Evolutionary conservation across 2,329 filamentous ascomycete species (phyloP).

Genomic region (Colletotrichum caudatum): DNA sequence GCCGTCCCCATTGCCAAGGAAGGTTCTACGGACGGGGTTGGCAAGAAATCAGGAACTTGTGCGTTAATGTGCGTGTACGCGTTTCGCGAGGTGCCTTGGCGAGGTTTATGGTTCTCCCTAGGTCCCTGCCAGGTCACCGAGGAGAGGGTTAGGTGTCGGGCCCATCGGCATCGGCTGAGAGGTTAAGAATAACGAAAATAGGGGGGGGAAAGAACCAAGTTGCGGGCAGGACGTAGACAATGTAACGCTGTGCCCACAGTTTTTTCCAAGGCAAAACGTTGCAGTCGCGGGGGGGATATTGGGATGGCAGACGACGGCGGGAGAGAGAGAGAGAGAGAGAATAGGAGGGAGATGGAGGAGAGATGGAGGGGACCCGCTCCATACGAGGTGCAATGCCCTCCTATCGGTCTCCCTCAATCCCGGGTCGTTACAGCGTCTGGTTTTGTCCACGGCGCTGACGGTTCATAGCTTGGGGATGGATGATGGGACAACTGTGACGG

Average conservation of each 20-base stretch:
- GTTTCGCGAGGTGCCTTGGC: neutral
- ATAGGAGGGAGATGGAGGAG: neutral
- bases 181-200: neutral
- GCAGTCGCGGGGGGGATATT: constrained; percentile 15
- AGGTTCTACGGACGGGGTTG: neutral
- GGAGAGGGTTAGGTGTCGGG: neutral
- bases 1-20: constrained; percentile 10
- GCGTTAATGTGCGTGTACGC: neutral
- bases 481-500: neutral
- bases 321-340: neutral
- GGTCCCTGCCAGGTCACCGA: neutral
- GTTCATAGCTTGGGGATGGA: constrained; percentile 2
- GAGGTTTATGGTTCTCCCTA: neutral
- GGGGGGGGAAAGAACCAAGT: neutral
- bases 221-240: neutral
- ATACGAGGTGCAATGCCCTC: constrained; percentile 36
- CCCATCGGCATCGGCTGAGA: neutral
- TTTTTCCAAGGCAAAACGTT: constrained; percentile 33
- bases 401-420: neutral
- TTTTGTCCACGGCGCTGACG: neutral
- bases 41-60: neutral
- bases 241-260: neutral
- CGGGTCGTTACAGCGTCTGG: neutral
- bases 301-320: constrained; percentile 2
- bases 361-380: constrained; percentile 28